Base-by-base conservation (phyloP, 306 rosid genomes). In the Lablab purpureus region DNA sequence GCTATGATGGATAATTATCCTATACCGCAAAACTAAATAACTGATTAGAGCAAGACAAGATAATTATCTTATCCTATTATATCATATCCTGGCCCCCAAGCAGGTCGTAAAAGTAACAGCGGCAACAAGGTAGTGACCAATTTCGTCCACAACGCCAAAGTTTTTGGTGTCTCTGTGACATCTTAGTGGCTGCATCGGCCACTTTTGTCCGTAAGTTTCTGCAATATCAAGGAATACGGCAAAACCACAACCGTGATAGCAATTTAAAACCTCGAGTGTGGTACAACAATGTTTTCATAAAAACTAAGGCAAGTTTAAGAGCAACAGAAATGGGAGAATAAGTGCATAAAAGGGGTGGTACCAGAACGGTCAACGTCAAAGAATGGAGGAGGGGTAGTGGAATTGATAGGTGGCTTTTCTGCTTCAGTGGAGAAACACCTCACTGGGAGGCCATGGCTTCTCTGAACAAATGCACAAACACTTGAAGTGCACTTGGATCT, bases 391-490 rank as follows among this genome's bases (percentile, higher is more conserved):
- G 83, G 78, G 32, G 43, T 15, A 0, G 67, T 45, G 41, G 93
- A 45, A 65, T 75, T 82, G 66, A 41, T 83, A 7, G 80, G 84
- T 2, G 88, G 89, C 37, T 83, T 85, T 59, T 79, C 76, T 2
- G 90, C 79, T 58, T 86, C 93, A 55, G 98, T 85, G 17, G 97
- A 91, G 84, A 91, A 88, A 46, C 60, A 70, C 41, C 90, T 78
- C 47, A 60, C 46, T 21, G 85, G 75, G 59, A 71, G 41, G 37
- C 78, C 89, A 66, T 79, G 81, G 47, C 14, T 74, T 71, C 67
- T 58, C 60, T 78, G 71, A 0, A 37, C 49, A 65, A 40, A 15
- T 10, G 83, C 52, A 60, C 71, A 74, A 77, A 78, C 71, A 32
- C 84, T 4, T 34, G 82, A 1, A 11, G 2, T 30, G n/a, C 69